These are phyloP conservation scores for Chaetomiaceae sp. DNA, from an alignment of 2,329 filamentous ascomycete species.

Conservation along the genomic window DNA sequence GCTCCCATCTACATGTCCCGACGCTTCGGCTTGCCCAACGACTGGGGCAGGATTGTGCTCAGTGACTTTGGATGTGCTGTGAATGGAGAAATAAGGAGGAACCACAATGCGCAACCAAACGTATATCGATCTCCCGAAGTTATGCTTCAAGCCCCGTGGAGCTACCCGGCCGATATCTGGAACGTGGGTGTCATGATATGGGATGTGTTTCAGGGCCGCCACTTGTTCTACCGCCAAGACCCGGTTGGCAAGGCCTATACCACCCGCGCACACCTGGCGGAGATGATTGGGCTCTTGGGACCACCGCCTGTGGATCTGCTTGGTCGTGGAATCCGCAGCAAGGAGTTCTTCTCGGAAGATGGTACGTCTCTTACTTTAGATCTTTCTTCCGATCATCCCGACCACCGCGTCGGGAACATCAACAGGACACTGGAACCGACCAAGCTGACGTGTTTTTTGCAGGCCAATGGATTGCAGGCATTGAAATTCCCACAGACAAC, in stretches of 20 bases:
- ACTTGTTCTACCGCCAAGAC: constrained; percentile 35
- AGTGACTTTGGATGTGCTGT: constrained; percentile 34
- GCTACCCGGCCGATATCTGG: constrained; percentile 35
- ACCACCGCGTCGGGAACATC: too few species aligned
- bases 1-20: constrained; percentile 34
- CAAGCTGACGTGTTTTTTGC: neutral
- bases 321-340: neutral
- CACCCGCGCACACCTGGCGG: constrained; percentile 35
- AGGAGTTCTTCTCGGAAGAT: constrained; percentile 13
- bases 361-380: neutral
- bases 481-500: neutral
- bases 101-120: constrained; percentile 31
- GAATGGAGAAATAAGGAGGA: constrained; percentile 28
- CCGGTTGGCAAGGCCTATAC: constrained; percentile 38
- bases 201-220: constrained; percentile 33
- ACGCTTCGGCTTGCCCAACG: constrained; percentile 30
- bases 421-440: neutral
- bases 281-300: constrained; percentile 44
- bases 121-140: constrained; percentile 36
- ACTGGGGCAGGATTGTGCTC: constrained; percentile 32
- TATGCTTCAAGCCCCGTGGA: constrained; percentile 33
- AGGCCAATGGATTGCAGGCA: neutral
- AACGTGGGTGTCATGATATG: constrained; percentile 35
- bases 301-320: constrained; percentile 35
- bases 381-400: too few species aligned